A percentile compares a stretch with the other conserved stretches of the same genome.
These are phyloP conservation scores for Dendrobium catenatum DNA, from an alignment of 106 monocot species.

Conservation along the genomic window DNA sequence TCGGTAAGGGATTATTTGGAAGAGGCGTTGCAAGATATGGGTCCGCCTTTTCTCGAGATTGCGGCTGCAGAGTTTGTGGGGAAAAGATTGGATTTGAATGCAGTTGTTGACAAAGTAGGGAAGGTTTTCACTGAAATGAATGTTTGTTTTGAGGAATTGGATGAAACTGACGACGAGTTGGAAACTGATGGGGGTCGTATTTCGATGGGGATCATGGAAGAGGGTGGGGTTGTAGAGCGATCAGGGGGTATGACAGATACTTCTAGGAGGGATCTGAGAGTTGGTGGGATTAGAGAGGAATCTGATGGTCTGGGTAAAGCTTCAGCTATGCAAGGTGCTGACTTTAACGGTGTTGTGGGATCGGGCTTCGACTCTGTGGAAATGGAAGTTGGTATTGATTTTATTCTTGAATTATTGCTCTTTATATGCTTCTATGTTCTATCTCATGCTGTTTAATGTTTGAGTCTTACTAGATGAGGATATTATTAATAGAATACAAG, in stretches of 20 bases:
- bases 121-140: not conserved
- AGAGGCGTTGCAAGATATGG: conserved; percentile 25
- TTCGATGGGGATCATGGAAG: not conserved
- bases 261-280: not conserved
- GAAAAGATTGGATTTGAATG: not conserved
- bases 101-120: not conserved
- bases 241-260: not conserved
- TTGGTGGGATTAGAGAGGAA: not conserved
- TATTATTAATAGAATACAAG: too few relatives aligned
- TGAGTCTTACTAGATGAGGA: not conserved
- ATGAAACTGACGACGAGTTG: not conserved
- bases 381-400: not conserved
- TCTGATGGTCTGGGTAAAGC: not conserved
- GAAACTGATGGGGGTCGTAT: not conserved
- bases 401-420: not conserved
- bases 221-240: not conserved
- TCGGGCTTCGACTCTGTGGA: not conserved
- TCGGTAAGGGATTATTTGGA: conserved; percentile 17
- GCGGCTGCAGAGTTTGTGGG: conserved; percentile 3
- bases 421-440: not conserved
- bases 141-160: not conserved
- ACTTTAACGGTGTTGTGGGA: not conserved
- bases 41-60: conserved; percentile 37
- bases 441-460: not conserved
- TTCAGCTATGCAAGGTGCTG: not conserved